Base-by-base conservation (phyloP, 2,329 filamentous ascomycete genomes). In the Cercospora sp. region DNA sequence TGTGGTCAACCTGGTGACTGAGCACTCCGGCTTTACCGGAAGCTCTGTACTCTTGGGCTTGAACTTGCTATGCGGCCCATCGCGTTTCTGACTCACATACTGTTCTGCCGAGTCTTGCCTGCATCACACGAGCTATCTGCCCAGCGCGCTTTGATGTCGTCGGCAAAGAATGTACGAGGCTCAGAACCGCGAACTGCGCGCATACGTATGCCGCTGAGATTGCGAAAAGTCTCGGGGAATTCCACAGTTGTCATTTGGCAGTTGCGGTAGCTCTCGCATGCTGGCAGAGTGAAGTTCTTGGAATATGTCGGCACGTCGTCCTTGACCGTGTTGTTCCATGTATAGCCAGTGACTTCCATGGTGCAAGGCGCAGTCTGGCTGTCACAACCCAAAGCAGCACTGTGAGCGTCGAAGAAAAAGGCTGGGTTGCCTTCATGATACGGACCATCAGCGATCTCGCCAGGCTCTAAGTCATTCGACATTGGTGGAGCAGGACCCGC, bases 41-140 rank as follows among this genome's bases (percentile, higher is more conserved):
- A 59, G 55, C 55, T 59, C 55, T 59, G 55, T 23, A 33, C 18
- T 7, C 20, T 33, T 28, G 18, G 8, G 30, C 8, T 18, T n/a
- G n/a, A 12, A 59, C 55, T 33, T 36, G 28, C n/a, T 33, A 26
- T 63, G n/a, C 23, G 20, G 42, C 26, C 31, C 18, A 26, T 23
- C 30, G 18, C 60, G 28, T 31, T 33, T 26, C 7, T 53, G 8
- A 23, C 42, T 65, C 40, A 69, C 23, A 42, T 36, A 51, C 61
- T 70, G 31, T 60, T 58, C 64, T 70, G 63, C 36, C 94, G 55
- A 90, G 90, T 0, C 91, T 91, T 74, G 85, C 89, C 84, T 63
- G 84, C 84, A 40, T 76, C 78, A 70, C 84, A 86, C 48, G 77
- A 82, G 68, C 82, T 82, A 76, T 86, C 82, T 65, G 77, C 80